These are phyloP conservation scores for Pseudocercospora fijiensis DNA, from an alignment of 2,329 filamentous ascomycete genomes.

Conservation along the genomic window DNA sequence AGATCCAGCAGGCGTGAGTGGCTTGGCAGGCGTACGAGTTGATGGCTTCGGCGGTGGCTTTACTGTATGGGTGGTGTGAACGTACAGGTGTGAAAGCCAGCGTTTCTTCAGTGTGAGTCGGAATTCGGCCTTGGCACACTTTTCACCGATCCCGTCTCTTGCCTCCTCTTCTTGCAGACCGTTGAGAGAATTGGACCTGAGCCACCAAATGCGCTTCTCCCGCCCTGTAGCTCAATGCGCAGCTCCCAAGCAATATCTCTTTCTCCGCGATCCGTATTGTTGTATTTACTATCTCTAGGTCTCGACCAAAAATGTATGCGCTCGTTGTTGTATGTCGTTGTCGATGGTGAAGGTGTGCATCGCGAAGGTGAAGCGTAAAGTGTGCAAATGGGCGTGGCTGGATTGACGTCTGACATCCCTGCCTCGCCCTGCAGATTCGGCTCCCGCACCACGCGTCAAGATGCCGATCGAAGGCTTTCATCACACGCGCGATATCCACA, in stretches of 20 bases:
- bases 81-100: not conserved
- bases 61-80: not conserved
- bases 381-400: conserved; percentile 2
- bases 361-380: conserved; percentile 11
- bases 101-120: not conserved
- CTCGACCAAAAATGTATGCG: not conserved
- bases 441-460: not conserved
- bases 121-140: not conserved
- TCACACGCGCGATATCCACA: conserved; percentile 11
- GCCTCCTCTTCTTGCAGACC: not conserved
- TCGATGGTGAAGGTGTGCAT: not conserved
- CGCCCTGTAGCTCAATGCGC: not conserved
- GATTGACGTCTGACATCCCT: conserved; percentile 1
- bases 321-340: not conserved
- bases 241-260: conserved; percentile 2
- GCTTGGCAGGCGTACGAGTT: conserved; percentile 2
- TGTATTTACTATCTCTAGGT: not conserved
- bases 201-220: conserved; percentile 2
- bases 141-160: conserved; percentile 5
- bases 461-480: conserved; percentile 6
- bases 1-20: not conserved
- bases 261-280: not conserved
- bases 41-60: not conserved
- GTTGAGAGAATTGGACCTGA: not conserved
- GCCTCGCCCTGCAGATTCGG: not conserved